phyloP scores from a whole-genome alignment of 306 rosid genomes.

The Gynostemma pentaphyllum region DNA sequence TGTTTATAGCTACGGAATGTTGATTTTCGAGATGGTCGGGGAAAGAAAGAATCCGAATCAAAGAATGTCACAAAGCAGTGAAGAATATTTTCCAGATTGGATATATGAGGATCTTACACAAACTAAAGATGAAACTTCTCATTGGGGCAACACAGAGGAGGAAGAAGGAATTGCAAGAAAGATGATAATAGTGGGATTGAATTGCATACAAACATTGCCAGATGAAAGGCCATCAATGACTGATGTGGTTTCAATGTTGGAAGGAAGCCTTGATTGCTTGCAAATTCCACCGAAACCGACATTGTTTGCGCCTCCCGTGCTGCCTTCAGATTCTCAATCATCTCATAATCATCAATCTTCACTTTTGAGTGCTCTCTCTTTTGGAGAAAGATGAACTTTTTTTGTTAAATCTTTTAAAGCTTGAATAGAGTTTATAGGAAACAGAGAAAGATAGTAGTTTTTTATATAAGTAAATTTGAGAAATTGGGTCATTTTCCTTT shows the following conservation, averaged over 20 bases:
- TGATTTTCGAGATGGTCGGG: conserved; percentile 5
- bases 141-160: not conserved
- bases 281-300: conserved; percentile 7
- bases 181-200: not conserved
- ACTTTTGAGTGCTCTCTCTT: too few species aligned
- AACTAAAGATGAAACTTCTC: not conserved
- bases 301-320: not conserved
- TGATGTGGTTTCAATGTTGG: not conserved
- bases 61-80: not conserved
- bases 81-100: conserved; percentile 2
- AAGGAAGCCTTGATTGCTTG: not conserved
- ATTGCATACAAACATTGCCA: not conserved
- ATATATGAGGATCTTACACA: not conserved
- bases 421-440: too few species aligned
- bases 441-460: too few species aligned
- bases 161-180: not conserved
- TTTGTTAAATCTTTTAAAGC: too few species aligned
- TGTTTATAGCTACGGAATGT: conserved; percentile 9
- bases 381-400: too few species aligned
- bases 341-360: not conserved
- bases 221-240: not conserved
- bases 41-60: not conserved
- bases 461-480: too few species aligned
- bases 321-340: not conserved
- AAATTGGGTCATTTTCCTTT: too few species aligned